These are phyloP conservation scores for Tetracentron sinense DNA, from an alignment of 164 flowering plant genomes.

Conservation along the genomic window DNA sequence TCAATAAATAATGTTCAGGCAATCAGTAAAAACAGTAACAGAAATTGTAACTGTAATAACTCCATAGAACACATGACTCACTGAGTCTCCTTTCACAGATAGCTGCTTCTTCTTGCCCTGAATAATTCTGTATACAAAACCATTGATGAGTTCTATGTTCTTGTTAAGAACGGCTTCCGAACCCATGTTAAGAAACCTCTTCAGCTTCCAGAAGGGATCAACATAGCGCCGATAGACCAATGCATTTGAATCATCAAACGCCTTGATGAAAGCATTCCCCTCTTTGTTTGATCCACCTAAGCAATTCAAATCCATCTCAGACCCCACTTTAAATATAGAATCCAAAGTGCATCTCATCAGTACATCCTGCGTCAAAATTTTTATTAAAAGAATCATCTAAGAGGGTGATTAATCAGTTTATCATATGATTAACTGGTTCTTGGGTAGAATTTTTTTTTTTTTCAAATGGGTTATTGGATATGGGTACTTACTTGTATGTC, in stretches of 20 bases:
- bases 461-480: neutral
- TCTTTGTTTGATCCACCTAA: constrained; percentile 41
- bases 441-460: too few species aligned
- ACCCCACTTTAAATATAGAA: constrained; percentile 72
- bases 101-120: constrained; percentile 34
- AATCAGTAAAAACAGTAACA: neutral
- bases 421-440: neutral
- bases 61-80: constrained; percentile 22
- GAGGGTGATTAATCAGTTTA: neutral
- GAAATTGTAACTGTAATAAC: neutral
- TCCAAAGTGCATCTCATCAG: constrained; percentile 55
- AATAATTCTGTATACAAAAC: constrained; percentile 45
- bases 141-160: constrained; percentile 40
- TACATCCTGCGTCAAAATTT: constrained; percentile 59
- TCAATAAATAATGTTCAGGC: constrained; percentile 21
- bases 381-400: too few species aligned
- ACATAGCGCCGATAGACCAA: constrained; percentile 42
- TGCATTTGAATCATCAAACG: constrained; percentile 57
- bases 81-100: constrained; percentile 21
- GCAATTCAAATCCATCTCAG: constrained; percentile 62
- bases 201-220: constrained; percentile 56
- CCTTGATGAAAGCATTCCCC: constrained; percentile 37
- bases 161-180: constrained; percentile 50
- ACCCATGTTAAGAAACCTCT: constrained; percentile 52
- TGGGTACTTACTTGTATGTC: constrained; percentile 51